A percentile compares a stretch with the other conserved stretches of the same genome.
These are phyloP conservation scores for Scedosporium aurantiacum DNA, from an alignment of 2,329 filamentous ascomycete species.

Conservation along the genomic window DNA sequence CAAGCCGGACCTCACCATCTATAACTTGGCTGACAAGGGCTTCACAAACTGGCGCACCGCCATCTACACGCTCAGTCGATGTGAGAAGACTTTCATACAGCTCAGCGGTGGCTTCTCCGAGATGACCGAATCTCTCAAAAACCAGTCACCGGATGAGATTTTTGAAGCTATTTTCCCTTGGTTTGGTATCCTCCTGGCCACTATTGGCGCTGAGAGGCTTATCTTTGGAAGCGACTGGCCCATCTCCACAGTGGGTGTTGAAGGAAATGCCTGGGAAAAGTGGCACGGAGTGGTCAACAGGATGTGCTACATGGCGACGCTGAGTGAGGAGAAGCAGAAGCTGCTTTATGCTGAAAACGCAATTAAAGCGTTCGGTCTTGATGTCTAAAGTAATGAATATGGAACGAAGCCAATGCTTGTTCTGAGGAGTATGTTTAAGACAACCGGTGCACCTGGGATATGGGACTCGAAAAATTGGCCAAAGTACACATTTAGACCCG, in stretches of 20 bases:
- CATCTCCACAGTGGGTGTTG: conserved; percentile 54
- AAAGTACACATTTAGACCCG: background rate
- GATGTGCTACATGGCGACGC: conserved; percentile 51
- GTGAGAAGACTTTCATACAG: conserved; percentile 70
- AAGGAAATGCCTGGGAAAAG: conserved; percentile 55
- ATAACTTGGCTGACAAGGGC: conserved; percentile 44
- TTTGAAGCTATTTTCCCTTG: conserved; percentile 57
- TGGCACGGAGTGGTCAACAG: conserved; percentile 64
- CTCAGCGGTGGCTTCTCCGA: conserved; percentile 80
- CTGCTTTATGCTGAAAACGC: conserved; percentile 66
- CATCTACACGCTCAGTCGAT: conserved; percentile 56
- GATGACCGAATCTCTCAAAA: conserved; percentile 47
- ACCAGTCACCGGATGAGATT: conserved; percentile 40
- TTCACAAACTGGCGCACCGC: conserved; percentile 60
- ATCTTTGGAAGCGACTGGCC: conserved; percentile 97
- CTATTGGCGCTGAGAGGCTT: conserved; percentile 60
- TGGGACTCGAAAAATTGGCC: background rate
- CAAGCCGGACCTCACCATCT: conserved; percentile 67
- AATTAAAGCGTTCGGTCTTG: conserved; percentile 54
- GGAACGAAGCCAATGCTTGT: background rate
- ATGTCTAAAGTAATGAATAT: background rate
- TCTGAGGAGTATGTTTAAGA: background rate
- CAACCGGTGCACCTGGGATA: no score
- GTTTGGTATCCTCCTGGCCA: conserved; percentile 59
- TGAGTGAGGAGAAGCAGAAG: conserved; percentile 49